Evolutionary conservation across 345 rosid genomes (phyloP).

Genomic region (Aquilaria malaccensis): DNA sequence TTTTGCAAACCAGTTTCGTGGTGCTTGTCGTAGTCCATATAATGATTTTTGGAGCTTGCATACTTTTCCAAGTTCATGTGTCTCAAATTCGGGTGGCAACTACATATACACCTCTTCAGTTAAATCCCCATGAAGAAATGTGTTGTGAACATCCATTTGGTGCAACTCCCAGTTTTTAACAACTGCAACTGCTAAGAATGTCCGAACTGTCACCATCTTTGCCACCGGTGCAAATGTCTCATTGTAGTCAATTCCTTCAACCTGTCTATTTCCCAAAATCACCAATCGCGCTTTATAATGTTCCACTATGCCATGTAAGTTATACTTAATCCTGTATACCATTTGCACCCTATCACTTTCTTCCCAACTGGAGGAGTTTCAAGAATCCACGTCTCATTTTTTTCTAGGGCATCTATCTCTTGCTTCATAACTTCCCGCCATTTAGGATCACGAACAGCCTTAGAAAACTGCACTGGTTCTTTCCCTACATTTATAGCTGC

Average conservation of each 20-base stretch:
- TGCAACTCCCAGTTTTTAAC: background rate
- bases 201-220: background rate
- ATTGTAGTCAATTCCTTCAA: constrained; percentile 5
- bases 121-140: background rate
- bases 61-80: background rate
- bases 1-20: constrained; percentile 10
- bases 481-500: too few species aligned
- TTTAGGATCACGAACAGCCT: background rate
- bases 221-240: background rate
- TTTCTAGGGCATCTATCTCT: background rate
- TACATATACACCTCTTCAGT: background rate
- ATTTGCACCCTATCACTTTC: background rate
- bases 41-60: background rate
- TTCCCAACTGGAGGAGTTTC: background rate
- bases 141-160: constrained; percentile 7
- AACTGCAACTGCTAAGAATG: background rate
- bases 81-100: background rate
- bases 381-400: background rate
- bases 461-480: too few species aligned
- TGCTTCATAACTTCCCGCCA: background rate
- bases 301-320: background rate
- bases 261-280: background rate
- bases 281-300: background rate
- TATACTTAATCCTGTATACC: background rate
- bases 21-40: constrained; percentile 7